Evolutionary conservation across 1,284 basidiomycete genomes (phyloP).

Genomic region (Acaromyces ingoldii): DNA sequence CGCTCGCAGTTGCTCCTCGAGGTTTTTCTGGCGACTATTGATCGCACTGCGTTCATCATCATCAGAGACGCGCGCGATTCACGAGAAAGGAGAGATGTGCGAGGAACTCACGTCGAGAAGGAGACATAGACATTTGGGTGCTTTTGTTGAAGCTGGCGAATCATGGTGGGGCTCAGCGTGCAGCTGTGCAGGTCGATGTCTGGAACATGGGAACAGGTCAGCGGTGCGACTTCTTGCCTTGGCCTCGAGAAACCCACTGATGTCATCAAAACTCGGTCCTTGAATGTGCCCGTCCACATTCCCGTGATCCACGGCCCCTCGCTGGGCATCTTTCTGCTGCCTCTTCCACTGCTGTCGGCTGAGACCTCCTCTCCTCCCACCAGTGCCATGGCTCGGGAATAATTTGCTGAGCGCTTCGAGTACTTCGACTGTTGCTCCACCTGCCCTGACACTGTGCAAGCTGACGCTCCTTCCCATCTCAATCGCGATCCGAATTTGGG

Average conservation of each 20-base stretch:
- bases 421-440: conserved; percentile 29
- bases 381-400: neutral
- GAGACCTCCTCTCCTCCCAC: neutral
- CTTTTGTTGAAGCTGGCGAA: conserved; percentile 24
- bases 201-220: neutral
- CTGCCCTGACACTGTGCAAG: conserved; percentile 44
- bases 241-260: neutral
- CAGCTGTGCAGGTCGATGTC: conserved; percentile 40
- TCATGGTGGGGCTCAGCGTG: conserved; percentile 36
- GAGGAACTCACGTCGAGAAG: too few species aligned
- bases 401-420: conserved; percentile 14
- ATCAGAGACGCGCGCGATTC: too few species aligned
- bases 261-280: conserved; percentile 3
- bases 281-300: conserved; percentile 17
- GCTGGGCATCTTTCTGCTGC: conserved; percentile 13
- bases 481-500: conserved; percentile 36
- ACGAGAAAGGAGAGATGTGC: too few species aligned
- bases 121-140: conserved; percentile 41
- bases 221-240: neutral
- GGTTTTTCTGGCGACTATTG: conserved; percentile 30
- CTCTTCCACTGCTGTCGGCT: conserved; percentile 3
- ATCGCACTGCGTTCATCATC: too few species aligned
- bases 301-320: conserved; percentile 10
- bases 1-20: conserved; percentile 20
- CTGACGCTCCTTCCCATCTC: conserved; percentile 31